These are phyloP conservation scores for Pueraria montana DNA, from an alignment of 306 rosid species.

Conservation along the genomic window DNA sequence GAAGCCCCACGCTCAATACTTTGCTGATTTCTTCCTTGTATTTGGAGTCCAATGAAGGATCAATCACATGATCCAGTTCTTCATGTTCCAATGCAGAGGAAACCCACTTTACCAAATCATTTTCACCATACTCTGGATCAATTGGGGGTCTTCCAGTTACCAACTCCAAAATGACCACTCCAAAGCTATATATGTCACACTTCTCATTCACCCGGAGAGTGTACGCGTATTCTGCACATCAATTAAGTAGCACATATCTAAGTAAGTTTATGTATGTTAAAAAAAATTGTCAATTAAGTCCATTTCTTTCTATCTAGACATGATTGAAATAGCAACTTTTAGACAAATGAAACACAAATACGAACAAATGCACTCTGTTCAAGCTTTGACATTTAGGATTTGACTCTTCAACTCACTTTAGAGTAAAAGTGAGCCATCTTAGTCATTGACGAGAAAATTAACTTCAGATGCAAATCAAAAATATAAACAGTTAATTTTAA, in stretches of 20 bases:
- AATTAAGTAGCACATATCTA: not conserved
- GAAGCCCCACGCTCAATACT: constrained; percentile 61
- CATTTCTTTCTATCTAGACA: too few species aligned
- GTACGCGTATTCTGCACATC: constrained; percentile 73
- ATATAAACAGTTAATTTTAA: too few species aligned
- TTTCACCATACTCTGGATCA: constrained; percentile 70
- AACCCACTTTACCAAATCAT: constrained; percentile 71
- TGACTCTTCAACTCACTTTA: not conserved
- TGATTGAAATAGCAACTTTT: too few species aligned
- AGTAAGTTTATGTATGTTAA: not conserved
- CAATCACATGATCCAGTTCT: constrained; percentile 63
- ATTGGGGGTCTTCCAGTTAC: constrained; percentile 71
- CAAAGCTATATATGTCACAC: constrained; percentile 82
- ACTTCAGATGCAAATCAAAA: too few species aligned
- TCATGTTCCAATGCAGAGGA: constrained; percentile 51
- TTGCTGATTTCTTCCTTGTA: constrained; percentile 61
- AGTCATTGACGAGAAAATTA: too few species aligned
- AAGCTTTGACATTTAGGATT: not conserved
- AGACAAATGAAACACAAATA: too few species aligned
- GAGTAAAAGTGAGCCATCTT: too few species aligned
- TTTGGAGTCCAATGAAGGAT: constrained; percentile 55
- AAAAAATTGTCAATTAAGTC: not conserved
- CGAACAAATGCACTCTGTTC: too few species aligned
- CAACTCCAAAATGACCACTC: constrained; percentile 77
- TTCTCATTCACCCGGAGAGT: constrained; percentile 77